Evolutionary conservation across 1,284 basidiomycete genomes (phyloP).

Genomic region (Rhizoctonia solani): DNA sequence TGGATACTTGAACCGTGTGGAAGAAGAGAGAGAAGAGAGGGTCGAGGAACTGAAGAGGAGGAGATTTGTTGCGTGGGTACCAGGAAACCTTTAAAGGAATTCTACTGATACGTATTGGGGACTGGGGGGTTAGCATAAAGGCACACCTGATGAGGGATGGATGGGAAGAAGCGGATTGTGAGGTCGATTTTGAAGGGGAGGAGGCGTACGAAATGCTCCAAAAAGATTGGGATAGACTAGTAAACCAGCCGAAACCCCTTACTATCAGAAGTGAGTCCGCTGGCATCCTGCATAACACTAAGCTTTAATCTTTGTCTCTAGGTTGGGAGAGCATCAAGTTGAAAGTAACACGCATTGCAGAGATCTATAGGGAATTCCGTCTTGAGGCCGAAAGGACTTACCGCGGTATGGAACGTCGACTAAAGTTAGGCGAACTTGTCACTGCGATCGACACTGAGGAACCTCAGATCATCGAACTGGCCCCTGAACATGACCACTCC

Average conservation of each 20-base stretch:
- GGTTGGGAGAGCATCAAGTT: constrained; percentile 27
- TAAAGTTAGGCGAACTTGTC: constrained; percentile 1
- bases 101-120: not conserved
- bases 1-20: not conserved
- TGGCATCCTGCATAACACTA: not conserved
- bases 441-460: not conserved
- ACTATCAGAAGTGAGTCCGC: constrained; percentile 9
- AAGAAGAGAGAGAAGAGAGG: constrained; percentile 5
- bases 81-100: not conserved
- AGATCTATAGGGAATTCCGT: not conserved
- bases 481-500: not conserved
- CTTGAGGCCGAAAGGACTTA: not conserved
- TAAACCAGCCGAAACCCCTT: constrained; percentile 11
- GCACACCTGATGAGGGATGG: constrained; percentile 5
- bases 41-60: constrained; percentile 8
- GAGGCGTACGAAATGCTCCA: not conserved
- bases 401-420: not conserved
- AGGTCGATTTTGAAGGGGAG: not conserved
- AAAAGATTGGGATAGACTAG: not conserved
- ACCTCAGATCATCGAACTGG: not conserved
- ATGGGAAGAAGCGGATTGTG: constrained; percentile 24
- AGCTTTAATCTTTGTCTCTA: not conserved
- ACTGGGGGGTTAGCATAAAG: not conserved
- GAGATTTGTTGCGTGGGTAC: constrained; percentile 17
- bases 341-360: constrained; percentile 11